These are phyloP conservation scores for Eleusine indica DNA, from an alignment of 176 grass and related monocot species.

Conservation along the genomic window DNA sequence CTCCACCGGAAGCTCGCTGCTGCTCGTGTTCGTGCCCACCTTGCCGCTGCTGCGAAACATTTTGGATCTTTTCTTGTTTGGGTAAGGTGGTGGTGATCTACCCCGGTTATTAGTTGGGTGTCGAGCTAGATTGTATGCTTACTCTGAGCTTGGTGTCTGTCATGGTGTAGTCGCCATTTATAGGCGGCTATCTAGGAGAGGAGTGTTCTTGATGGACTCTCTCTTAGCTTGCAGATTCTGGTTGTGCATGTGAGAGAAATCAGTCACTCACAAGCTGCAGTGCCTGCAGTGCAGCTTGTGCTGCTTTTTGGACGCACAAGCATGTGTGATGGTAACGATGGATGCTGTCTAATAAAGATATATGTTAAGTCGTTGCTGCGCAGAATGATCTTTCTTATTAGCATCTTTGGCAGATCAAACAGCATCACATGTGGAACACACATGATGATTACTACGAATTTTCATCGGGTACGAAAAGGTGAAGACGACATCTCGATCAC, in stretches of 20 bases:
- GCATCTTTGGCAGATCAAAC: conserved; percentile 26
- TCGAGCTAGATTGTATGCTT: background rate
- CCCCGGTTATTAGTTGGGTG: too few relatives aligned
- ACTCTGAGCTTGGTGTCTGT: conserved; percentile 4
- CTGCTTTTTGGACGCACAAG: conserved; percentile 23
- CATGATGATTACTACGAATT: conserved; percentile 32
- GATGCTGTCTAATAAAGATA: background rate
- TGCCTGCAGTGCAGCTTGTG: background rate
- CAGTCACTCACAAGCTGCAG: conserved; percentile 9
- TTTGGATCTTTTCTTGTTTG: background rate
- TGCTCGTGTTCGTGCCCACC: background rate
- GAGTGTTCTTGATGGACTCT: conserved; percentile 32
- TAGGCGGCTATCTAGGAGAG: conserved; percentile 28
- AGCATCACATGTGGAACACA: background rate
- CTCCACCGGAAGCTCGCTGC: conserved; percentile 20
- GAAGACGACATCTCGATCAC: background rate
- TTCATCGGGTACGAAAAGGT: conserved; percentile 29
- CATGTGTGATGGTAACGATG: background rate
- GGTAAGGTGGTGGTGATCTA: background rate
- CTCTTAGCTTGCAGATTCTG: conserved; percentile 10
- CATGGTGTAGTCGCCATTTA: conserved; percentile 38
- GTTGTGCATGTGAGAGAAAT: conserved; percentile 12
- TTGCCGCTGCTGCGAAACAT: conserved; percentile 12
- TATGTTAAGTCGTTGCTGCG: background rate
- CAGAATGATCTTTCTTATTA: background rate